Conservation (phyloP, 352 stramenopile species). For the Phytophthora aleatoria region DNA sequence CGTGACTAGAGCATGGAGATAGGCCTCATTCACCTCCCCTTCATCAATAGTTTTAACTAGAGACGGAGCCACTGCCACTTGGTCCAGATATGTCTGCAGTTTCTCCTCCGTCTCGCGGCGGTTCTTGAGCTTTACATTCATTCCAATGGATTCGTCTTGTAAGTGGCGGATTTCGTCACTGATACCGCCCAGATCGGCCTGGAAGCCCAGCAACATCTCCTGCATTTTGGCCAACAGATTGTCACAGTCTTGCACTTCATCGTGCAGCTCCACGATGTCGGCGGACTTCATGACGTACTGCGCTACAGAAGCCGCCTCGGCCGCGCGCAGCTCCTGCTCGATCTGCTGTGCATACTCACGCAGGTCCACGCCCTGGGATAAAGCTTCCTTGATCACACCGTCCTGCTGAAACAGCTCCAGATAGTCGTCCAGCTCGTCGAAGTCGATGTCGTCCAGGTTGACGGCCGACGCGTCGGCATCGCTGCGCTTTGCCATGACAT, state of each 20-base stretch:
- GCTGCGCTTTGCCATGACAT: constrained; percentile 14
- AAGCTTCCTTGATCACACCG: constrained; percentile 91
- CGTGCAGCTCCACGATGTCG: constrained; percentile 92
- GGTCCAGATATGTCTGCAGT: constrained; percentile 95
- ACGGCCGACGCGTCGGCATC: constrained; percentile 31
- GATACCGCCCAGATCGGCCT: constrained; percentile 97
- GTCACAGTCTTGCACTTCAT: constrained; percentile 97
- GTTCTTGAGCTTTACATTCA: constrained; percentile 96
- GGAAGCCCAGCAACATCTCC: constrained; percentile 98
- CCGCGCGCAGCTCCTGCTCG: constrained; percentile 83
- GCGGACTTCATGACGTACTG: constrained; percentile 89
- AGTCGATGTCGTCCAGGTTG: constrained; percentile 92
- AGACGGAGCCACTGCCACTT: constrained; percentile 95
- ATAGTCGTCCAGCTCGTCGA: constrained; percentile 94
- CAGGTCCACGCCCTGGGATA: constrained; percentile 91
- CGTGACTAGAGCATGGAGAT: constrained; percentile 93
- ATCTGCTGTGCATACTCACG: constrained; percentile 92
- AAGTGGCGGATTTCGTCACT: constrained; percentile 97
- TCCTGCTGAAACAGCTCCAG: constrained; percentile 95
- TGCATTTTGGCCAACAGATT: constrained; percentile 96
- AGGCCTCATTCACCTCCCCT: constrained; percentile 94
- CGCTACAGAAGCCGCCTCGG: constrained; percentile 83
- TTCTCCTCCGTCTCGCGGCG: constrained; percentile 92
- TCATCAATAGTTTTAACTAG: constrained; percentile 93
- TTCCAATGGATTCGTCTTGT: constrained; percentile 94